Percentiles rank a stretch among this genome's conserved stretches.
These are phyloP conservation scores for Waltergamsia citrina DNA, from an alignment of 2,329 filamentous ascomycete species.

Conservation along the genomic window DNA sequence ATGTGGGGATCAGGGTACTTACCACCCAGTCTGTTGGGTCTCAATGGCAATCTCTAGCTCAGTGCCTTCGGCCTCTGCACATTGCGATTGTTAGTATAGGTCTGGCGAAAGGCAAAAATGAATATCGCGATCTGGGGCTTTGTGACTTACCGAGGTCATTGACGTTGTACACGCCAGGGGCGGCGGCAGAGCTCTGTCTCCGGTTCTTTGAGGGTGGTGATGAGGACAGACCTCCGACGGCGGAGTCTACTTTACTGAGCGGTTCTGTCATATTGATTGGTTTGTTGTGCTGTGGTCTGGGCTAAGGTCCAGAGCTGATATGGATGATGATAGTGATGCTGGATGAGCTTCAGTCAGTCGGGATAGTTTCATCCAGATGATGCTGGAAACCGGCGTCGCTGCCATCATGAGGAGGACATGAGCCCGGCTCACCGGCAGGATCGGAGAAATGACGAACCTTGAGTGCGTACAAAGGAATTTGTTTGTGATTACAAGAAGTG, in stretches of 20 bases:
- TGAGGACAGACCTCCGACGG: slow-evolving; percentile 68
- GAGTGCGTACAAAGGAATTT: not conserved
- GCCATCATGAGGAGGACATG: slow-evolving; percentile 2
- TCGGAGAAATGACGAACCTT: not conserved
- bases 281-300: slow-evolving; percentile 10
- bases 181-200: slow-evolving; percentile 62
- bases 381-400: no score
- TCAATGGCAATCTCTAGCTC: slow-evolving; percentile 68
- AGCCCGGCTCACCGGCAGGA: slow-evolving; percentile 3
- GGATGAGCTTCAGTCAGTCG: no score
- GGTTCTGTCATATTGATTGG: slow-evolving; percentile 34
- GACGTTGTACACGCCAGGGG: slow-evolving; percentile 63
- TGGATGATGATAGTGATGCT: no score
- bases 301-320: slow-evolving; percentile 2
- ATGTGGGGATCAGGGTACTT: slow-evolving; percentile 23
- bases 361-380: no score
- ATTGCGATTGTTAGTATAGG: slow-evolving; percentile 5
- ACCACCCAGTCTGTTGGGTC: slow-evolving; percentile 86
- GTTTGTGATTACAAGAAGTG: slow-evolving; percentile 1
- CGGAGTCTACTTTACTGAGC: slow-evolving; percentile 85
- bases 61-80: slow-evolving; percentile 61
- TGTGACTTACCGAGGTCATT: slow-evolving; percentile 71
- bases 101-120: slow-evolving; percentile 5
- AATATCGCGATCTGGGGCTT: no score
- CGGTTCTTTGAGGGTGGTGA: slow-evolving; percentile 61